Conservation (phyloP, 495 filamentous ascomycete genomes). For the Lophiotrema nucula region DNA sequence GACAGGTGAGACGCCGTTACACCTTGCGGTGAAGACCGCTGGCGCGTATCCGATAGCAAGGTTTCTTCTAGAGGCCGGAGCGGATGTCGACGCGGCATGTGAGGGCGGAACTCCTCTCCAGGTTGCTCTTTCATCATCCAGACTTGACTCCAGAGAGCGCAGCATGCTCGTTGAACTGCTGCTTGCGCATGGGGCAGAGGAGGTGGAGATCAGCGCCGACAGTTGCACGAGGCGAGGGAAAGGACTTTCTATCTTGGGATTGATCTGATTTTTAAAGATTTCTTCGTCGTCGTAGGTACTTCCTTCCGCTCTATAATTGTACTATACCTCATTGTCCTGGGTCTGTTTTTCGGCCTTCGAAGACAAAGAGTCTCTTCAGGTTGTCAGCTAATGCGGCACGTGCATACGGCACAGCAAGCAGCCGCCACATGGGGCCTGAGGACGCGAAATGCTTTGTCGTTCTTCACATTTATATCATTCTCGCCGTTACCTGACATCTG, state of each 20-base stretch:
- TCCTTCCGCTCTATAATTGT: background rate
- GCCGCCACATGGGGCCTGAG: too few species aligned
- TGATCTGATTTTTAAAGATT: slow-evolving; percentile 8
- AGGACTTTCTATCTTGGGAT: slow-evolving; percentile 16
- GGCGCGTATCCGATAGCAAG: slow-evolving; percentile 15
- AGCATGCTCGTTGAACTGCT: slow-evolving; percentile 20
- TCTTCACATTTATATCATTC: too few species aligned
- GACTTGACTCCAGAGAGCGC: slow-evolving; percentile 10
- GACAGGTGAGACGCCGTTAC: slow-evolving; percentile 14
- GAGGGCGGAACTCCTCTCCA: slow-evolving; percentile 4
- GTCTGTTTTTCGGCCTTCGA: background rate
- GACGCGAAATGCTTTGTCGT: too few species aligned
- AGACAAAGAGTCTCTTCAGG: too few species aligned
- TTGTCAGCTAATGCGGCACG: too few species aligned
- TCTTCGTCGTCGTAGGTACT: background rate
- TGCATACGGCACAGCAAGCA: too few species aligned
- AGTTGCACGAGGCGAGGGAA: slow-evolving; percentile 2
- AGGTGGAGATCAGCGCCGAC: background rate
- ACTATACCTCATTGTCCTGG: background rate
- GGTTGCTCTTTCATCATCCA: background rate
- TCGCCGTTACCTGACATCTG: too few species aligned
- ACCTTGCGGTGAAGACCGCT: slow-evolving; percentile 8
- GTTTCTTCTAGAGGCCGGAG: slow-evolving; percentile 12
- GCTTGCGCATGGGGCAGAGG: slow-evolving; percentile 17
- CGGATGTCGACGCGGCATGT: slow-evolving; percentile 5